phyloP scores from a whole-genome alignment of 139 green algal species.

The Coelastrella sp. region DNA sequence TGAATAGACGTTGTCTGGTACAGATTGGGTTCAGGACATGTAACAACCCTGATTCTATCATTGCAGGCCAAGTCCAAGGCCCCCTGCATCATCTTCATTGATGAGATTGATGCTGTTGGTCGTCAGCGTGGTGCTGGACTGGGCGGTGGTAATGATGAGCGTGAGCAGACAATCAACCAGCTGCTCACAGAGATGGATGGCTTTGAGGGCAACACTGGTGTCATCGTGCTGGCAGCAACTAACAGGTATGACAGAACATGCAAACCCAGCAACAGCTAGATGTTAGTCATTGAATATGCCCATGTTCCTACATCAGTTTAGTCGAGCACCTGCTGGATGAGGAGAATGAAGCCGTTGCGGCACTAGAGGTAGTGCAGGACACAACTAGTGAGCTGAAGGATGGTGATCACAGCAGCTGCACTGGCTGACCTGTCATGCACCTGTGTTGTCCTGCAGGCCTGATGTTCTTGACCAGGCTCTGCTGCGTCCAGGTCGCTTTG shows the following conservation, averaged over 20 bases:
- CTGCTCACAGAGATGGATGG: slow-evolving; percentile 96
- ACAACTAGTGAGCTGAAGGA: no score
- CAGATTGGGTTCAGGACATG: no score
- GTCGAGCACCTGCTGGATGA: no score
- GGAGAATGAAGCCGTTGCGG: no score
- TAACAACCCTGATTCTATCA: neutral
- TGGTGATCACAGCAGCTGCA: no score
- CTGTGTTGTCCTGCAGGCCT: slow-evolving; percentile 73
- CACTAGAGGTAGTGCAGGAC: no score
- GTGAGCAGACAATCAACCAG: slow-evolving; percentile 94
- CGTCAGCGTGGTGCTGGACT: slow-evolving; percentile 95
- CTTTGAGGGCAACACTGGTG: slow-evolving; percentile 99
- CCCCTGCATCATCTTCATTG: slow-evolving; percentile 99
- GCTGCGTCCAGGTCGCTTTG: slow-evolving; percentile 98
- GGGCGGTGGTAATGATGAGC: slow-evolving; percentile 97
- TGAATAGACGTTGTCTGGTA: no score
- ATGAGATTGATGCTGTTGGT: slow-evolving; percentile 99
- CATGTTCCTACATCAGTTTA: no score
- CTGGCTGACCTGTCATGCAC: slow-evolving; percentile 84
- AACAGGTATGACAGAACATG: slow-evolving; percentile 48
- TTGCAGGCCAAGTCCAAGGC: slow-evolving; percentile 95
- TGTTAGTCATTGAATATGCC: no score
- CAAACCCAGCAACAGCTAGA: no score
- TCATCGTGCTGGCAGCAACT: slow-evolving; percentile 71
- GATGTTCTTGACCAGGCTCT: slow-evolving; percentile 99